Evolutionary conservation across 2,329 filamentous ascomycete species (phyloP).

Genomic region (Phyllosticta capitalensis): DNA sequence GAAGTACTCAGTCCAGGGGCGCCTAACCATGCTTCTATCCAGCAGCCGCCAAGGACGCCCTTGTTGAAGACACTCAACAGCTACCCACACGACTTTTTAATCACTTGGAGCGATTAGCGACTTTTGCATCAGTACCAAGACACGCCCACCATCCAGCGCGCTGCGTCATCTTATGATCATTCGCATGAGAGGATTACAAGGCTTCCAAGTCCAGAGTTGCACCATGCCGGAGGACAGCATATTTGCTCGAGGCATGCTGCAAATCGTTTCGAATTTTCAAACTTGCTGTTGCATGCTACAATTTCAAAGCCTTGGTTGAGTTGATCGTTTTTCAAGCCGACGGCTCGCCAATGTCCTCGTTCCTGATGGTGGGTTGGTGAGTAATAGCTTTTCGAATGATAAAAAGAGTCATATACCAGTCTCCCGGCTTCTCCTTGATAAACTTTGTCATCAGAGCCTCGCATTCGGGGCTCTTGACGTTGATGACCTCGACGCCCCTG

Average conservation of each 20-base stretch:
- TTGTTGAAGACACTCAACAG: background rate
- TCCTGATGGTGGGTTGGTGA: constrained; percentile 13
- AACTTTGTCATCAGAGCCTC: constrained; percentile 62
- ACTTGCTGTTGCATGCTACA: background rate
- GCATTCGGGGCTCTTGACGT: constrained; percentile 56
- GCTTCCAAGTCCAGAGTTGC: background rate
- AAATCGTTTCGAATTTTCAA: background rate
- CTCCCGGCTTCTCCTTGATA: constrained; percentile 59
- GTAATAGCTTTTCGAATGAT: background rate
- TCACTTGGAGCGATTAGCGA: background rate
- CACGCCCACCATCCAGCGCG: background rate
- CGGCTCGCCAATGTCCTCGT: constrained; percentile 27
- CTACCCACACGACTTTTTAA: background rate
- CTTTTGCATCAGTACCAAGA: background rate
- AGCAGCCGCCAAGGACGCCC: background rate
- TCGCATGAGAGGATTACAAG: background rate
- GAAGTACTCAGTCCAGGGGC: background rate
- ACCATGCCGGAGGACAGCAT: background rate
- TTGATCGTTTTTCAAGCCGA: background rate
- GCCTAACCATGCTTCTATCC: background rate
- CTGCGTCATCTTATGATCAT: constrained; percentile 1
- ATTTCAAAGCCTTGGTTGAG: background rate
- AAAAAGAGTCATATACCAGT: constrained; percentile 46
- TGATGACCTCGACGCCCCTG: constrained; percentile 63
- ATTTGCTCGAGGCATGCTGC: background rate